Conservation (phyloP, 495 filamentous ascomycete genomes). For the Clohesyomyces aquaticus region DNA sequence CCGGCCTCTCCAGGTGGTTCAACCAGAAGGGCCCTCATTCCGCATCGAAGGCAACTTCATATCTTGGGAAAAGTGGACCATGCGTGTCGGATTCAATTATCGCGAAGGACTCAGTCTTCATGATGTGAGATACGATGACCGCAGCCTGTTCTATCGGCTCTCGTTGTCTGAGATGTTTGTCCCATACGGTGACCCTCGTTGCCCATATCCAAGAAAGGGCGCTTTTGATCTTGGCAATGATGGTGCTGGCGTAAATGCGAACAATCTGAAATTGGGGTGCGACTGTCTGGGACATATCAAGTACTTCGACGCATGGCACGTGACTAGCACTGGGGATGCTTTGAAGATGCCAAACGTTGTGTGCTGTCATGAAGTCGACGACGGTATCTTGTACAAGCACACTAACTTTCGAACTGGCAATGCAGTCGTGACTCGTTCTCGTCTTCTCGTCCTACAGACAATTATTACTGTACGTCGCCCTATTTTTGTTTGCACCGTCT, state of each 20-base stretch:
- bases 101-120: conserved; percentile 46
- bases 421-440: conserved; percentile 35
- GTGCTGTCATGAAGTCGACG: conserved; percentile 45
- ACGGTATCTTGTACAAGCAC: conserved; percentile 46
- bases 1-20: conserved; percentile 36
- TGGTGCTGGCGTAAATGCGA: conserved; percentile 40
- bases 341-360: conserved; percentile 41
- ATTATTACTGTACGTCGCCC: conserved; percentile 35
- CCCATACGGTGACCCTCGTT: conserved; percentile 51
- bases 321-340: conserved; percentile 27
- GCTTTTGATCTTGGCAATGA: conserved; percentile 45
- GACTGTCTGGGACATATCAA: conserved; percentile 45
- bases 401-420: conserved; percentile 41
- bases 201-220: conserved; percentile 41
- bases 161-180: conserved; percentile 78
- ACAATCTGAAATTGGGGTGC: conserved; percentile 45
- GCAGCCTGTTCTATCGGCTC: conserved; percentile 69
- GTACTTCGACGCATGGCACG: conserved; percentile 38
- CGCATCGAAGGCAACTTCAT: conserved; percentile 32
- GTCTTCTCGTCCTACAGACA: conserved; percentile 42
- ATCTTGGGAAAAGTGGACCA: conserved; percentile 49
- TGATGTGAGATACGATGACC: conserved; percentile 64
- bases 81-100: conserved; percentile 46
- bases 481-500: background rate
- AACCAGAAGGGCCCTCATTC: conserved; percentile 44